Evolutionary conservation across 2,329 filamentous ascomycete genomes (phyloP).

Genomic region (Aureobasidium sp.): DNA sequence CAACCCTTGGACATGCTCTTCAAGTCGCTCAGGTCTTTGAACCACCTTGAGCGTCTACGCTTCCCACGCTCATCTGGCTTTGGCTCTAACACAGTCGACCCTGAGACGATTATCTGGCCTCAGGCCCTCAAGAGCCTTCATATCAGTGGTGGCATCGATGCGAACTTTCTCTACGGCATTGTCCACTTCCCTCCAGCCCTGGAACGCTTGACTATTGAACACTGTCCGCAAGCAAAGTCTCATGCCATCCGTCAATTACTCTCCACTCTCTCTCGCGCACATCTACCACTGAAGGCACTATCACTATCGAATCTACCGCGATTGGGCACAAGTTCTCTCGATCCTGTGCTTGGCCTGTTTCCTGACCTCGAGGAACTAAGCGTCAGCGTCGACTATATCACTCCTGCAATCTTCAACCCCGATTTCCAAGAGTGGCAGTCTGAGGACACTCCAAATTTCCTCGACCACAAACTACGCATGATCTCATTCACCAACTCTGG

Average conservation of each 20-base stretch:
- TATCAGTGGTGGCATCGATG: slow-evolving; percentile 50
- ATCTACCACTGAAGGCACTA: slow-evolving; percentile 37
- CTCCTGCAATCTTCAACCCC: slow-evolving; percentile 42
- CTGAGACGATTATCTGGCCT: slow-evolving; percentile 44
- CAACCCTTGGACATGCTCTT: slow-evolving; percentile 57
- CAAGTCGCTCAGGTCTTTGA: slow-evolving; percentile 53
- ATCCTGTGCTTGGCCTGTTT: slow-evolving; percentile 44
- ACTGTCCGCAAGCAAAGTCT: slow-evolving; percentile 46
- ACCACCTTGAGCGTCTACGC: slow-evolving; percentile 48
- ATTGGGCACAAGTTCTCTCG: slow-evolving; percentile 42
- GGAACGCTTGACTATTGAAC: slow-evolving; percentile 44
- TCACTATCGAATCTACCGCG: slow-evolving; percentile 46
- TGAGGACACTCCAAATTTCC: not conserved
- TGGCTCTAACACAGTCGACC: slow-evolving; percentile 27
- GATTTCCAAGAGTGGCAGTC: slow-evolving; percentile 10
- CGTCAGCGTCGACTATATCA: slow-evolving; percentile 54
- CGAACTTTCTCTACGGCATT: slow-evolving; percentile 43
- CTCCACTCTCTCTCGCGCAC: slow-evolving; percentile 28
- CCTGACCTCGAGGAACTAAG: slow-evolving; percentile 44
- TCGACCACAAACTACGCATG: slow-evolving; percentile 37
- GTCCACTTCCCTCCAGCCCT: slow-evolving; percentile 37
- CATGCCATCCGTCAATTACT: slow-evolving; percentile 43
- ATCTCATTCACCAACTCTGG: slow-evolving; percentile 47
- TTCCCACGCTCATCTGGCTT: slow-evolving; percentile 37
- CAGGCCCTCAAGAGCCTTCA: slow-evolving; percentile 44